Conservation (phyloP, 2,329 filamentous ascomycete species). For the Curvularia verruculosa region DNA sequence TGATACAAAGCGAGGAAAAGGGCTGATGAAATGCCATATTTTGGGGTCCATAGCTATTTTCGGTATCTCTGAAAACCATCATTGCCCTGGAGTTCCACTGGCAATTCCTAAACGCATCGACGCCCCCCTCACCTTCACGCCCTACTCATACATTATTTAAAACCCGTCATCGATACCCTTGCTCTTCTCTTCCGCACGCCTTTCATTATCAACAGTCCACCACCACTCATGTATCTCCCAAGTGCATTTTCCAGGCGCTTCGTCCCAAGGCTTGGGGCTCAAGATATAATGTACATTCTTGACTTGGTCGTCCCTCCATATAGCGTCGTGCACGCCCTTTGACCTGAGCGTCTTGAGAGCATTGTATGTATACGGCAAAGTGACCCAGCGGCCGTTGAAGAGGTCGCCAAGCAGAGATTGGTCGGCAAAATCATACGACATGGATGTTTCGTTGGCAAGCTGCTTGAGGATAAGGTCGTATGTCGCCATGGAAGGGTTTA, state of each 20-base stretch:
- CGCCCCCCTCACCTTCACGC: not conserved
- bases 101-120: not conserved
- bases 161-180: conserved; percentile 60
- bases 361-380: conserved; percentile 66
- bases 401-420: conserved; percentile 64
- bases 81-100: not conserved
- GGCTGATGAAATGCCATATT: conserved; percentile 1
- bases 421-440: conserved; percentile 65
- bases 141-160: conserved; percentile 35
- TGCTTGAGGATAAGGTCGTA: conserved; percentile 60
- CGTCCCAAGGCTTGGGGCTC: conserved; percentile 68
- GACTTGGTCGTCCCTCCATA: conserved; percentile 65
- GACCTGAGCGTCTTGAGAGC: conserved; percentile 65
- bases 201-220: conserved; percentile 59
- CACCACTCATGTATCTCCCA: conserved; percentile 64
- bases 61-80: not conserved
- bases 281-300: conserved; percentile 70
- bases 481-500: conserved; percentile 61
- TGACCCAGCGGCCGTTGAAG: conserved; percentile 64
- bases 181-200: conserved; percentile 56
- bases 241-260: conserved; percentile 52
- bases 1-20: not conserved
- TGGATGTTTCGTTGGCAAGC: conserved; percentile 54
- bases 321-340: conserved; percentile 62
- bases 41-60: not conserved